A percentile compares a stretch with the other conserved stretches of the same genome.
Conservation (phyloP, 805 yeast species). For the Candida stauntonica region DNA sequence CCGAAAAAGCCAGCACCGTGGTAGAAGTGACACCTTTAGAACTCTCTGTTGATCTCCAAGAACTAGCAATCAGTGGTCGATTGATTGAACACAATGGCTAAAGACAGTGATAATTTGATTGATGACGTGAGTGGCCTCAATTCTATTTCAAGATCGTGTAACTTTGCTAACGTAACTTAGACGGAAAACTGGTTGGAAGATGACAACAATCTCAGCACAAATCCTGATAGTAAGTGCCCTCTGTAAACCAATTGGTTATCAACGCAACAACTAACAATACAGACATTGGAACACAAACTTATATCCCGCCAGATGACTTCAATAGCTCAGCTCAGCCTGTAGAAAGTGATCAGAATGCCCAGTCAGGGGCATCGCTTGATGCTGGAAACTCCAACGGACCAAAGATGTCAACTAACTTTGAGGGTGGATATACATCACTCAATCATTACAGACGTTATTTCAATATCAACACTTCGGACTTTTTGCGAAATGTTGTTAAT, state of each 20-base stretch:
- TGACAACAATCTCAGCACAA: conserved; percentile 19
- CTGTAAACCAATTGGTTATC: background rate
- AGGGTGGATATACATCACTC: conserved; percentile 49
- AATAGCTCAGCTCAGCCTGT: conserved; percentile 7
- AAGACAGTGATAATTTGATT: conserved; percentile 5
- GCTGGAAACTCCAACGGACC: conserved; percentile 1
- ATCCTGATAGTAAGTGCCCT: conserved; percentile 7
- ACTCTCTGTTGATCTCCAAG: too few species aligned
- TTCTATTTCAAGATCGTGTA: background rate
- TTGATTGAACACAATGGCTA: conserved; percentile 1
- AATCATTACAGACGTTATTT: conserved; percentile 62
- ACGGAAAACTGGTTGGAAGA: conserved; percentile 22
- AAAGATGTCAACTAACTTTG: conserved; percentile 20
- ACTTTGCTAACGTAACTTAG: background rate
- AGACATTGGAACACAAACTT: conserved; percentile 28
- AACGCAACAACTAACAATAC: background rate
- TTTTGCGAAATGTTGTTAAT: conserved; percentile 45
- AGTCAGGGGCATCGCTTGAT: too few species aligned
- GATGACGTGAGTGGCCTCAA: conserved; percentile 8
- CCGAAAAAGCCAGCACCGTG: background rate
- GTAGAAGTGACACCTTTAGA: too few species aligned
- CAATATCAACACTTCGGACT: conserved; percentile 64
- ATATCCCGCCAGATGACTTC: conserved; percentile 31
- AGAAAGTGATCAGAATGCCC: background rate
- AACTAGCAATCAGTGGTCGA: too few species aligned